Evolutionary conservation across 441 rosid species (phyloP), one percentile per base, ranked within the genome.

Genomic region (Geranium incanum): DNA sequence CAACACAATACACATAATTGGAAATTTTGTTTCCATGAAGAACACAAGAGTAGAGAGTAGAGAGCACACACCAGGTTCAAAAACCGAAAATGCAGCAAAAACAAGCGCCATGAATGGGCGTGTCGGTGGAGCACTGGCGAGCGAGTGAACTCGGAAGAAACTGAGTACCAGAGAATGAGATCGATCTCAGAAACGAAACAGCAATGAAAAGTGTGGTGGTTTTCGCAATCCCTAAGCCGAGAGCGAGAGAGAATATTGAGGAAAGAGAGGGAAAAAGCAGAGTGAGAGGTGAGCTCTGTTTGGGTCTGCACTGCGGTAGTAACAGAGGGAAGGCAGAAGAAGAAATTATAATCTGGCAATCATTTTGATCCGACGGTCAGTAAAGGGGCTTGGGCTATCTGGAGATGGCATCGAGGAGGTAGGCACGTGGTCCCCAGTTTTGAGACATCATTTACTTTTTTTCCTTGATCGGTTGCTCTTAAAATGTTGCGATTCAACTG

Each of bases 341-440:
- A 45, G 57, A 13, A 33, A 28, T 23, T 33, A 16, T 71, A 21
- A 71, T 67, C 21, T 64, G 73, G 6, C 52, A 39, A 73, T 65
- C 50, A 55, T 38, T 79, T 48, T 68, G 66, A 84, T 81, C 86
- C 6, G 80, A 81, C 83, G 85, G 84, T 76, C 66, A 64, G 72
- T 33, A 77, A 63, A 33, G 19, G 74, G 60, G 67, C 1, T 36
- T 28, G 33, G 33, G 28, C 5, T 43, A 57, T 67, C 50, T 15
- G 68, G 70, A 6, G 38, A 81, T 79, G 79, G 78, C 69, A 12
- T 80, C 79, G 74, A 69, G 78, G 33, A 13, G 37, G 72, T 57
- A 73, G 75, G 68, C 43, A 28, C 11, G 5, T 62, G 77, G 83
- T 50, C 63, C 81, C 81, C 74, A 68, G 69, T 55, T 75, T 59